Base-by-base conservation (phyloP, 768 basidiomycete genomes). In the Melanogaster broomeanus region DNA sequence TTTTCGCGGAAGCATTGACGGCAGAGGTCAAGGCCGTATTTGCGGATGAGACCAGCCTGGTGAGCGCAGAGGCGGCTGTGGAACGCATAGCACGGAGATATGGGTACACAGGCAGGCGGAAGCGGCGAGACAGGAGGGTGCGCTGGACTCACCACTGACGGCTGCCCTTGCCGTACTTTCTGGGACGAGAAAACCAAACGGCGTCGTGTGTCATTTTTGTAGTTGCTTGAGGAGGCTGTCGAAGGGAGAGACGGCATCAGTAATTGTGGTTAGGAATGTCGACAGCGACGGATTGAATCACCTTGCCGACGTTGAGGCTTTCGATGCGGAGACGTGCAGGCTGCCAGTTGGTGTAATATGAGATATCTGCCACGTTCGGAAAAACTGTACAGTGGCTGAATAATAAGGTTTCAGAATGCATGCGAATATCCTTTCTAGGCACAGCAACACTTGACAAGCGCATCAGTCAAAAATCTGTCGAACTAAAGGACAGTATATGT, bases 1-100 rank as follows among this genome's bases (percentile, higher is more conserved):
- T 93, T 94, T 79, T 97, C 94, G 63, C 94, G 90, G 89, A 96
- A 97, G 77, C 94, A 97, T 75, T 97, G 94, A 74, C 94, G 90
- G 77, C 94, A 97, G 63, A 97, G 88, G 77, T 96, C 93, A 61
- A 96, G 85, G 51, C 94, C 93, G 75, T 96, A 94, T 76, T 95
- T 92, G 76, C 94, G 90, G 73, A 97, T 93, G 72, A 97, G 84
- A 87, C 94, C 94, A 64, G 93, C 94, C 74, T 95, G 93, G 74
- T 97, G 94, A 33, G 93, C 90, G 65, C 94, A 97, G 66, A 93
- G 90, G 68, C 94, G 93, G 81, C 94, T 94, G 61, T 16, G 28
- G 11, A 18, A 27, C 13, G 22, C 21, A 27, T 8, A 42, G 13
- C 44, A 55, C 37, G 51, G 25, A 10, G 43, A 48, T n/a, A n/a